These are phyloP conservation scores for Juglanconis juglandina DNA, from an alignment of 2,329 filamentous ascomycete genomes.

Conservation along the genomic window DNA sequence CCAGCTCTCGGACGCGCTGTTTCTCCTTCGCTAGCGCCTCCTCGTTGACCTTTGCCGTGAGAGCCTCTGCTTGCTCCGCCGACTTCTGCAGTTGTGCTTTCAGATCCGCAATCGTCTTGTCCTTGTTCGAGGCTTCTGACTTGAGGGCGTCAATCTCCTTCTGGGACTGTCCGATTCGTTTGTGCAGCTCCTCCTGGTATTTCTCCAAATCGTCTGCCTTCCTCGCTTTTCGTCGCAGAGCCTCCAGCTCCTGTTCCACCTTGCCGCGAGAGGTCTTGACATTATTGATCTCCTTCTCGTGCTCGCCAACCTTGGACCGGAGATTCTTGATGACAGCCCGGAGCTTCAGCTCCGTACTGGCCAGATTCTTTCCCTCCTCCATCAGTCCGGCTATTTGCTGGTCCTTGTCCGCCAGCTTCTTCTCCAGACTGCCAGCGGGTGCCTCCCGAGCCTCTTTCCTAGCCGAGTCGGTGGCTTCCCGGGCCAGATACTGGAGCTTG, in stretches of 20 bases:
- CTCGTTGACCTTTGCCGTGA: constrained; percentile 63
- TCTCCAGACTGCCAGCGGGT: constrained; percentile 64
- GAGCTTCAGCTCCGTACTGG: constrained; percentile 81
- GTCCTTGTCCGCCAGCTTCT: constrained; percentile 83
- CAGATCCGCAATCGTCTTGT: constrained; percentile 63
- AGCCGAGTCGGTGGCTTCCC: constrained; percentile 73
- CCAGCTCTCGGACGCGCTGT: constrained; percentile 46
- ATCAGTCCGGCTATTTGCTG: constrained; percentile 85
- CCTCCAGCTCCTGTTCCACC: constrained; percentile 47
- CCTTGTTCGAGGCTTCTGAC: constrained; percentile 60
- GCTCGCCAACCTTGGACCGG: constrained; percentile 60
- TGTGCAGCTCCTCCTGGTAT: constrained; percentile 47
- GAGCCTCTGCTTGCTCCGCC: constrained; percentile 61
- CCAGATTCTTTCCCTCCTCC: constrained; percentile 87
- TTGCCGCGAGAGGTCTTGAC: constrained; percentile 59
- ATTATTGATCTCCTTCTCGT: constrained; percentile 62
- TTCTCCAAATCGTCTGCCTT: constrained; percentile 55
- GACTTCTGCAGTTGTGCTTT: constrained; percentile 67
- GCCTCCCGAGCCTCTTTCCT: constrained; percentile 64
- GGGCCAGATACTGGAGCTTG: constrained; percentile 84
- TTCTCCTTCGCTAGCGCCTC: constrained; percentile 67
- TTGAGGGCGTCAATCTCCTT: constrained; percentile 51
- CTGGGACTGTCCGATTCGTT: constrained; percentile 56
- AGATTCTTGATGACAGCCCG: constrained; percentile 80
- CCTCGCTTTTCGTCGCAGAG: constrained; percentile 44